Evolutionary conservation across 805 yeast genomes (phyloP).

Genomic region (Kodamaea jinghongensis): DNA sequence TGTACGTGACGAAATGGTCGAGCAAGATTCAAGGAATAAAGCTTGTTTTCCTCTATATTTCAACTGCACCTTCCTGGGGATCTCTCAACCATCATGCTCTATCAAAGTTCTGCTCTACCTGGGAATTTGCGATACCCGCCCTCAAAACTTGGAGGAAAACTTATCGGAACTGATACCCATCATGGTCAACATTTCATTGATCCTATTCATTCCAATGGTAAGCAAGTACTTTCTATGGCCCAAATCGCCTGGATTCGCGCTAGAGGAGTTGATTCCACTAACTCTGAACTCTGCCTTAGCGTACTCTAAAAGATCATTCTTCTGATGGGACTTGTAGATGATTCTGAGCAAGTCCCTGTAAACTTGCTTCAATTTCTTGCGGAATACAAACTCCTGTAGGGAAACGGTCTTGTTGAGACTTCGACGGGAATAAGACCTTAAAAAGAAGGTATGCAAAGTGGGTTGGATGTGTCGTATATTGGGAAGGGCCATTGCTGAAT

Average conservation of each 20-base stretch:
- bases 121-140: background rate
- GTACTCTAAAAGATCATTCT: slow-evolving; percentile 29
- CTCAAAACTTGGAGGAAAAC: slow-evolving; percentile 6
- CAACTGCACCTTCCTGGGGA: too few species aligned
- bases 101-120: too few species aligned
- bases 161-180: slow-evolving; percentile 17
- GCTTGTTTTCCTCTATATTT: too few species aligned
- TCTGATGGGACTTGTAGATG: slow-evolving; percentile 37
- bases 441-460: too few species aligned
- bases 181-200: slow-evolving; percentile 22
- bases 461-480: too few species aligned
- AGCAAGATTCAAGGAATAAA: too few species aligned
- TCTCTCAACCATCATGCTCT: too few species aligned
- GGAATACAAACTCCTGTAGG: slow-evolving; percentile 40
- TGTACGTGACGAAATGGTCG: too few species aligned
- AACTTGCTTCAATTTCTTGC: slow-evolving; percentile 30
- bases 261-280: slow-evolving; percentile 16
- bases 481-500: too few species aligned
- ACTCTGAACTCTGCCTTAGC: slow-evolving; percentile 34
- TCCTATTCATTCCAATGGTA: slow-evolving; percentile 28
- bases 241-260: slow-evolving; percentile 23
- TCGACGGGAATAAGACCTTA: background rate
- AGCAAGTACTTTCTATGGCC: slow-evolving; percentile 37
- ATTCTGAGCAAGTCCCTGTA: slow-evolving; percentile 34
- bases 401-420: slow-evolving; percentile 9